These are phyloP conservation scores for Spraguea lophii DNA, from an alignment of 371 early-diverging fungal species.

Conservation along the genomic window DNA sequence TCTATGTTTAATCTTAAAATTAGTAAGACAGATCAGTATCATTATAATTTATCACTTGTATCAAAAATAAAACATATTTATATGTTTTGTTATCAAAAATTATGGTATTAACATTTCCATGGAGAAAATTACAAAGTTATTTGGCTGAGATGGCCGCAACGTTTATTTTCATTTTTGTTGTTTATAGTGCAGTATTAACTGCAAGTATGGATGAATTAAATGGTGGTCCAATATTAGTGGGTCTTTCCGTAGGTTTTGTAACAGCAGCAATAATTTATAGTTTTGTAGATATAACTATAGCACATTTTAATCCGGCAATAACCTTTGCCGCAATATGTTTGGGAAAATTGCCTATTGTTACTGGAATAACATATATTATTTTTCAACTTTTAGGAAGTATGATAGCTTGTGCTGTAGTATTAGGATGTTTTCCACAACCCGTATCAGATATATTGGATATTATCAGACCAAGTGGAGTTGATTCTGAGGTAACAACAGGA, in stretches of 20 bases:
- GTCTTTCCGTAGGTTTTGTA: slow-evolving; percentile 49
- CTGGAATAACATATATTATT: slow-evolving; percentile 50
- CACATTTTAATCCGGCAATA: slow-evolving; percentile 52
- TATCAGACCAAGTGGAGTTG: slow-evolving; percentile 24
- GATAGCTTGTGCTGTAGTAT: slow-evolving; percentile 47
- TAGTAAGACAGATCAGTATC: too few relatives aligned
- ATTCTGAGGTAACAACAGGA: slow-evolving; percentile 22
- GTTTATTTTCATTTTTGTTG: slow-evolving; percentile 40
- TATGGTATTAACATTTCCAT: slow-evolving; percentile 28
- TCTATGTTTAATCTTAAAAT: too few relatives aligned
- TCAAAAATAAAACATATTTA: too few relatives aligned
- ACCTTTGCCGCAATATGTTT: slow-evolving; percentile 53
- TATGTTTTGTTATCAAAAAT: slow-evolving; percentile 1
- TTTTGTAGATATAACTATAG: slow-evolving; percentile 53
- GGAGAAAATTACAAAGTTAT: slow-evolving; percentile 16
- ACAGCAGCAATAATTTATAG: slow-evolving; percentile 53
- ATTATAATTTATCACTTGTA: too few relatives aligned
- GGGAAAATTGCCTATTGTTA: slow-evolving; percentile 49
- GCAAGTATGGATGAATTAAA: slow-evolving; percentile 1
- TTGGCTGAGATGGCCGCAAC: slow-evolving; percentile 39
- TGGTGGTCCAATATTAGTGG: slow-evolving; percentile 48
- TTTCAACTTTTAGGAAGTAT: slow-evolving; percentile 50
- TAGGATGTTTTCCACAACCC: slow-evolving; percentile 48
- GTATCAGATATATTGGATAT: slow-evolving; percentile 21
- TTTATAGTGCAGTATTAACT: slow-evolving; percentile 34